Conservation (phyloP, 176 grass and related monocot genomes). For the Oryza rufipogon region DNA sequence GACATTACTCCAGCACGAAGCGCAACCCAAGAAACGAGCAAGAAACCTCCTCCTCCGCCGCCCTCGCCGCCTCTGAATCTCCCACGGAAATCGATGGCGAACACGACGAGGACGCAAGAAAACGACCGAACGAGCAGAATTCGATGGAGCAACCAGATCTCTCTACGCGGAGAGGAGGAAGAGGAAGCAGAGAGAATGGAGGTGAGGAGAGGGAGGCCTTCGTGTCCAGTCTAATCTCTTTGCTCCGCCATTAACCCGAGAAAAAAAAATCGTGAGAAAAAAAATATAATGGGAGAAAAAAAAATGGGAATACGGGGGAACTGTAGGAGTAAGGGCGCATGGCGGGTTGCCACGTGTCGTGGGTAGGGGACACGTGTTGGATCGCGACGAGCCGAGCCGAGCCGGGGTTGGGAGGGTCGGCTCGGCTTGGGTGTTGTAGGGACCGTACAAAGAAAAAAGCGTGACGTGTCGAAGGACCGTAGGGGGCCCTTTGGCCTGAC, state of each 20-base stretch:
- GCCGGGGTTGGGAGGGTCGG: neutral
- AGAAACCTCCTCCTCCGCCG: neutral
- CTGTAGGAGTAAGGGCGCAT: constrained; percentile 52
- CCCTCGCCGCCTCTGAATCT: neutral
- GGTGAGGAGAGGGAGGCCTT: constrained; percentile 33
- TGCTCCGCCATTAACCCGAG: constrained; percentile 37
- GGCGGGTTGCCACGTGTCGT: constrained; percentile 51
- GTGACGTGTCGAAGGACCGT: constrained; percentile 47
- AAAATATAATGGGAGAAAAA: neutral
- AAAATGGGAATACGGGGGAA: neutral
- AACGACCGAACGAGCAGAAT: neutral
- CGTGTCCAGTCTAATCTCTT: constrained; percentile 48
- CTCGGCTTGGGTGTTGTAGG: neutral
- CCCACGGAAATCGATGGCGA: constrained; percentile 7
- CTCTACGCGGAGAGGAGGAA: constrained; percentile 16
- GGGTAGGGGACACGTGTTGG: constrained; percentile 57
- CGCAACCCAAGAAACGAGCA: neutral
- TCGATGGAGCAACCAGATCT: constrained; percentile 2
- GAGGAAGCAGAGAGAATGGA: neutral
- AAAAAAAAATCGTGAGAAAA: constrained; percentile 1
- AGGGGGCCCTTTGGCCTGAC: neutral
- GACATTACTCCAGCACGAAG: constrained; percentile 11
- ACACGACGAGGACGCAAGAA: neutral
- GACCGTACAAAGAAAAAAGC: neutral
- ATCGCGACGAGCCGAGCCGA: constrained; percentile 34